Evolutionary conservation across 805 yeast genomes (phyloP).

Genomic region (Suhomyces xylopsoci): DNA sequence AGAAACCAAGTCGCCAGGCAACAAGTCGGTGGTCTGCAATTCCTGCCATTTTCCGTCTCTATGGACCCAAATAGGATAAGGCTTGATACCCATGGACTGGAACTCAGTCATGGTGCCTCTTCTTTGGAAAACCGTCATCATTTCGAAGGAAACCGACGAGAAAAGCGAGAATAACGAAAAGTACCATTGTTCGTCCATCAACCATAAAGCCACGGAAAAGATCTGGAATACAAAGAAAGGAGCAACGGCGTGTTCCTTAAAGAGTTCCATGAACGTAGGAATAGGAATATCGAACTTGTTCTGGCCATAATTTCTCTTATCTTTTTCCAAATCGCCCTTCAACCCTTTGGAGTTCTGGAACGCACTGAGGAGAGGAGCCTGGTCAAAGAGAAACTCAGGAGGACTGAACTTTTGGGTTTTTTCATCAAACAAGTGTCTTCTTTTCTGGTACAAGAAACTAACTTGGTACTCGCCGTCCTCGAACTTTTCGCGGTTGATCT

Average conservation of each 20-base stretch:
- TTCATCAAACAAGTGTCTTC: slow-evolving; percentile 73
- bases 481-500: slow-evolving; percentile 51
- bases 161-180: slow-evolving; percentile 85
- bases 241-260: slow-evolving; percentile 96
- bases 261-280: slow-evolving; percentile 85
- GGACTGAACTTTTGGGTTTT: slow-evolving; percentile 62
- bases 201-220: slow-evolving; percentile 93
- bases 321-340: slow-evolving; percentile 47
- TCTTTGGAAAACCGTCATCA: slow-evolving; percentile 93
- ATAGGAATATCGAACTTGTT: slow-evolving; percentile 93
- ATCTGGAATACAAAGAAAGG: slow-evolving; percentile 97
- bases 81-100: slow-evolving; percentile 95
- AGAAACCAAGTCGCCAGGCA: slow-evolving; percentile 92
- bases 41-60: slow-evolving; percentile 71
- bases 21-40: slow-evolving; percentile 66
- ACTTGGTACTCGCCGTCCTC: slow-evolving; percentile 59
- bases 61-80: slow-evolving; percentile 71
- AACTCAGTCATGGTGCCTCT: slow-evolving; percentile 92
- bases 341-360: slow-evolving; percentile 59
- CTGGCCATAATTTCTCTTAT: slow-evolving; percentile 66
- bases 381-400: slow-evolving; percentile 72
- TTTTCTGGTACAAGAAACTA: slow-evolving; percentile 85
- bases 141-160: slow-evolving; percentile 91
- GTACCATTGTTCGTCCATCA: slow-evolving; percentile 96
- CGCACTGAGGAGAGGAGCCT: slow-evolving; percentile 51